These are phyloP conservation scores for Mallotus nudiflorus DNA, from an alignment of 345 rosid genomes.

Conservation along the genomic window DNA sequence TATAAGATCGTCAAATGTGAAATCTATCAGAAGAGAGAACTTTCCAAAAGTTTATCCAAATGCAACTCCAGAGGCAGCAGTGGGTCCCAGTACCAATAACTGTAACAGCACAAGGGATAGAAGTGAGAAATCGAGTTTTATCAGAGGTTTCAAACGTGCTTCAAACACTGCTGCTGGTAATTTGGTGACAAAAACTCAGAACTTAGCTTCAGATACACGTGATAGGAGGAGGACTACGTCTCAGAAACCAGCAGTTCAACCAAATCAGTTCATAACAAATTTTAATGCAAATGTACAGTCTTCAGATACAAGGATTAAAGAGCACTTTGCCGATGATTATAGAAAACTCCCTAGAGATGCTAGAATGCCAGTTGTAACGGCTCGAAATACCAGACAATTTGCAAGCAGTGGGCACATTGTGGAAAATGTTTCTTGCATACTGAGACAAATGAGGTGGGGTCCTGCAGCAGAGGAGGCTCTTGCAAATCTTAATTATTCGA, in stretches of 20 bases:
- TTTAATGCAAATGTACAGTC: conserved; percentile 30
- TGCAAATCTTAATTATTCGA: conserved; percentile 40
- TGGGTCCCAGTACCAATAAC: conserved; percentile 34
- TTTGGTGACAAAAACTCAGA: conserved; percentile 32
- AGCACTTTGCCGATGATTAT: conserved; percentile 34
- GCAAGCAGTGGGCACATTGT: conserved; percentile 39
- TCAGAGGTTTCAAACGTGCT: conserved; percentile 47
- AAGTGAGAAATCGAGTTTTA: conserved; percentile 41
- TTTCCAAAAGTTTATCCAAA: conserved; percentile 51
- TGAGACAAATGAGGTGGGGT: conserved; percentile 67
- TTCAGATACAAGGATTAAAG: conserved; percentile 41
- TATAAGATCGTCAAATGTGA: conserved; percentile 55
- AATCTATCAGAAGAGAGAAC: conserved; percentile 52
- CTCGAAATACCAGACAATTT: conserved; percentile 46
- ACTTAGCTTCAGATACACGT: conserved; percentile 24
- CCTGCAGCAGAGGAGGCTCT: conserved; percentile 75
- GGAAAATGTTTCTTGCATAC: conserved; percentile 53
- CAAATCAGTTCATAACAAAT: conserved; percentile 38
- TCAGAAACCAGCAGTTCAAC: conserved; percentile 40
- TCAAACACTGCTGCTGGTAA: conserved; percentile 35
- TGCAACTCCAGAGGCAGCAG: conserved; percentile 43
- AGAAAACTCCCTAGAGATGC: conserved; percentile 42
- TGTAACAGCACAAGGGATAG: conserved; percentile 41
- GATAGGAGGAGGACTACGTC: conserved; percentile 49
- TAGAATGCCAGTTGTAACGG: conserved; percentile 37